These are phyloP conservation scores for Trametes sanguinea DNA, from an alignment of 768 basidiomycete species.

Conservation along the genomic window DNA sequence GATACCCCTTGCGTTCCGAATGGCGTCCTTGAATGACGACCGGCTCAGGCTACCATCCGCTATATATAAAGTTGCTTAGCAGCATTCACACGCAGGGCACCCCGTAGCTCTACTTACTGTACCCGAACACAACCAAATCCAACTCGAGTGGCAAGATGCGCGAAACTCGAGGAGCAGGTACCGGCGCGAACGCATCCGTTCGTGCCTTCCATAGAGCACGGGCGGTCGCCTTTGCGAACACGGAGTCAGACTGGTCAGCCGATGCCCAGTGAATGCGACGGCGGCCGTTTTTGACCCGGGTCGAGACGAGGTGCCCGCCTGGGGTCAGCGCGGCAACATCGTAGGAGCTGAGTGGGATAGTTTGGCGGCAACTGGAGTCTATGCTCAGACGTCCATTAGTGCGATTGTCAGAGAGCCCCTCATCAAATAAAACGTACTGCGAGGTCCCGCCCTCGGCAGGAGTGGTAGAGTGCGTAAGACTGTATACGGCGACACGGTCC, in stretches of 20 bases:
- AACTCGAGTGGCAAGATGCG: slow-evolving; percentile 52
- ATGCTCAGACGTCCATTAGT: not conserved
- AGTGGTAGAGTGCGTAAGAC: slow-evolving; percentile 10
- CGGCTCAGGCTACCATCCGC: slow-evolving; percentile 33
- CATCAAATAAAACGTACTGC: not conserved
- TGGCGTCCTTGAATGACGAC: slow-evolving; percentile 28
- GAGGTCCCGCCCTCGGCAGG: not conserved
- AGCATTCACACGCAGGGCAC: not conserved
- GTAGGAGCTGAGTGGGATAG: slow-evolving; percentile 1
- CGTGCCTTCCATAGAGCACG: slow-evolving; percentile 32
- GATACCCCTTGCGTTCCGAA: slow-evolving; percentile 22
- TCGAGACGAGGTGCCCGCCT: slow-evolving; percentile 24
- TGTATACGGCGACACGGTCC: slow-evolving; percentile 27
- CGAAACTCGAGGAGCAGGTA: slow-evolving; percentile 20
- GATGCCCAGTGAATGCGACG: slow-evolving; percentile 18
- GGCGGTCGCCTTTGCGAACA: not conserved
- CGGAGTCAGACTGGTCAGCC: not conserved
- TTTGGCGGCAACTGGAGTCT: slow-evolving; percentile 20
- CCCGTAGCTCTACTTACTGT: slow-evolving; percentile 17
- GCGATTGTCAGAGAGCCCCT: too few species aligned
- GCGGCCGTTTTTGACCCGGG: slow-evolving; percentile 25
- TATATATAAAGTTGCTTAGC: slow-evolving; percentile 11
- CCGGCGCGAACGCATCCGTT: slow-evolving; percentile 5
- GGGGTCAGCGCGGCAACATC: slow-evolving; percentile 18
- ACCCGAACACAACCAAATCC: slow-evolving; percentile 59